Percentiles rank a stretch among this genome's conserved stretches.
These are phyloP conservation scores for Hsuehochloa calcarea DNA, from an alignment of 176 grass and related monocot species.

Conservation along the genomic window DNA sequence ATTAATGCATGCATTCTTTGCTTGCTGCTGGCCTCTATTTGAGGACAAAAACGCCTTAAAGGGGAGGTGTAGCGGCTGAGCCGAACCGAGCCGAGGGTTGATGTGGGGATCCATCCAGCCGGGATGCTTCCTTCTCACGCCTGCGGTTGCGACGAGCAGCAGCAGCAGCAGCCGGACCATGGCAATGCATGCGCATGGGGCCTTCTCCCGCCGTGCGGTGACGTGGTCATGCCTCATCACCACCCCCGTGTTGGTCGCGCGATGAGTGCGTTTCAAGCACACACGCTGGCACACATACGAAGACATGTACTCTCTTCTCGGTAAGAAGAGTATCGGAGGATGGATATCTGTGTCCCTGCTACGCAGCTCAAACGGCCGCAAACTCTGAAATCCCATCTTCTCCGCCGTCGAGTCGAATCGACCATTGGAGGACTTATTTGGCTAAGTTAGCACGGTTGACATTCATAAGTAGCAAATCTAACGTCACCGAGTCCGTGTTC, in stretches of 20 bases:
- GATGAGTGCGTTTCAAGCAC: slow-evolving; percentile 37
- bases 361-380: not conserved
- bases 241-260: slow-evolving; percentile 10
- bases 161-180: slow-evolving; percentile 24
- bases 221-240: slow-evolving; percentile 25
- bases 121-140: slow-evolving; percentile 48
- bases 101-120: not conserved
- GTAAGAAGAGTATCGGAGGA: not conserved
- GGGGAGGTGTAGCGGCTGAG: not conserved
- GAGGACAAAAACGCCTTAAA: not conserved
- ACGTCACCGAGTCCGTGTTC: no score
- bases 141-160: not conserved
- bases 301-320: no score
- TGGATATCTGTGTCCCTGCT: no score
- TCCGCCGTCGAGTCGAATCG: no score
- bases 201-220: slow-evolving; percentile 8
- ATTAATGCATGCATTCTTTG: not conserved
- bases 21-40: not conserved
- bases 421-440: no score
- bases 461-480: no score
- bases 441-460: no score
- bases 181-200: slow-evolving; percentile 1
- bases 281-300: no score
- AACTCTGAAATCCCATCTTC: not conserved
- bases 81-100: not conserved